Conservation (phyloP, 164 flowering plant genomes). For the Vitis rupestris region DNA sequence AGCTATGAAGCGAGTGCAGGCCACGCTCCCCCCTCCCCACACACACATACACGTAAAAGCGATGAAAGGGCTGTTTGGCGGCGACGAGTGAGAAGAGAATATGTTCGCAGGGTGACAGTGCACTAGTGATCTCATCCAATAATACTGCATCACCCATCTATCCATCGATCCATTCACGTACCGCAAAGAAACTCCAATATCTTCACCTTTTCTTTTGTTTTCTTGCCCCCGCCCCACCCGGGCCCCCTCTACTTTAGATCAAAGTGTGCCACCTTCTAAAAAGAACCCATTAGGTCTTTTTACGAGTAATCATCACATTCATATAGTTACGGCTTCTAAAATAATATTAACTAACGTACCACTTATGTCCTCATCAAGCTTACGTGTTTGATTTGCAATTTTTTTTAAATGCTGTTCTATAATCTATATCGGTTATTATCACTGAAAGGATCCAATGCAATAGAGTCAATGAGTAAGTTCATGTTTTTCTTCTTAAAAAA, state of each 20-base stretch:
- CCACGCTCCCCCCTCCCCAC: slow-evolving; percentile 5
- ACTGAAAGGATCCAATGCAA: no score
- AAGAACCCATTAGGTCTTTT: background rate
- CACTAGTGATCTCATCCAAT: no score
- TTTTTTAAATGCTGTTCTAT: background rate
- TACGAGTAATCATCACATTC: background rate
- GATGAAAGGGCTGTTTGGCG: slow-evolving; percentile 5
- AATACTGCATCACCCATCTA: background rate
- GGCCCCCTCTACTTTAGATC: background rate
- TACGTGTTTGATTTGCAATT: background rate
- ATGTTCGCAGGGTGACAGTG: slow-evolving; percentile 7
- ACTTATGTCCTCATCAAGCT: background rate
- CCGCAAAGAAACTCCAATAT: slow-evolving; percentile 12
- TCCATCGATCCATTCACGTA: slow-evolving; percentile 8
- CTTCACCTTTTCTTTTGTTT: background rate
- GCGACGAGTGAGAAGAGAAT: slow-evolving; percentile 6
- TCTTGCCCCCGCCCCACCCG: background rate
- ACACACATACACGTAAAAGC: no score
- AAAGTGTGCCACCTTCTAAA: background rate
- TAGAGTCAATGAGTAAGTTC: no score
- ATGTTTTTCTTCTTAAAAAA: no score
- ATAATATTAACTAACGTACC: background rate
- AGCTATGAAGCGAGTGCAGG: slow-evolving; percentile 13
- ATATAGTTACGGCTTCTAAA: no score
- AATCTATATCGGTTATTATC: no score